Evolutionary conservation across 768 basidiomycete species (phyloP), one percentile per base, ranked within the genome.

Genomic region (Macrolepiota albuminosa): DNA sequence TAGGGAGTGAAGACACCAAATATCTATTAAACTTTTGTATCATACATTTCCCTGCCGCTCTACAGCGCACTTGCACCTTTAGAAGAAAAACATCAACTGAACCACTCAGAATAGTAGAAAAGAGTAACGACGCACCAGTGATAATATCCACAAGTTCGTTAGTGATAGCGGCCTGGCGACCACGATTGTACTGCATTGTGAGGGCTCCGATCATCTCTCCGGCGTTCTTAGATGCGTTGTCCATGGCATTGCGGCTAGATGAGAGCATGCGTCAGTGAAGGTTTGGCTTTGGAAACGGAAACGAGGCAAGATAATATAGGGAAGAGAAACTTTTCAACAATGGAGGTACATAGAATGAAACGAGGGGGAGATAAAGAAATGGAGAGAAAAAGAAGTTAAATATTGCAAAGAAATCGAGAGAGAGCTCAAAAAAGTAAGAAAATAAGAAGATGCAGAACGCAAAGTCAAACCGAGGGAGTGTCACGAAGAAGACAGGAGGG

Each of bases 141-240:
- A 93, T 93, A 66, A 93, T 93, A 74, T 93, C 92, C 64, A 93
- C 90, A 69, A 93, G 78, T 78, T 96, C 93, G 78, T 95, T 96
- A 62, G 95, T 98, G 71, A 98, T 98, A 66, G 94, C 89, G 64
- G 95, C 95, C 80, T 98, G 95, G 71, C 95, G 92, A 81, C 95
- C 95, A 84, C 95, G 91, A 74, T 98, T 98, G 84, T 95, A 98
- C 75, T 96, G 84, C 89, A 97, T 89, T 73, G 90, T 89, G 53
- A 98, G 81, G 48, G 79, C 74, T 61, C 75, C 75, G 70, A 98
- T 96, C 95, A 98, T 97, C 76, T 95, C 95, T 37, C 77, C 78
- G 59, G 97, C 97, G 75, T 99, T 98, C 87, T 99, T 99, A 65
- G 95, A 94, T 51, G 96, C 96, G 71, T 94, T 98, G 85, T 98